Base-by-base conservation (phyloP, 441 rosid species). In the Gossypium trilobum region DNA sequence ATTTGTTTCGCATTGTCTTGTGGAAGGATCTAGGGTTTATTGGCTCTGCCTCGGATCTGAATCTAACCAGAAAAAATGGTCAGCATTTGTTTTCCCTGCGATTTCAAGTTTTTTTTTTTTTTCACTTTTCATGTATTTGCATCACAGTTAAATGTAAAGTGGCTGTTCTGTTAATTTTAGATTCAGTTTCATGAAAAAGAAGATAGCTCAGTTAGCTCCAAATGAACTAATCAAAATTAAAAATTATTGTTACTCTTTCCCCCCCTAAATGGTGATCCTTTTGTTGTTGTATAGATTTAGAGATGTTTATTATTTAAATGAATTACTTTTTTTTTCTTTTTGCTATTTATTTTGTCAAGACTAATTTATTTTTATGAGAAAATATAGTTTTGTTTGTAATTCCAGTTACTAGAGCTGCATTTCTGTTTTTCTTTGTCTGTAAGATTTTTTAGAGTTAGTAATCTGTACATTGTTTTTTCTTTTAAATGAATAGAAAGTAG, bases 51-150 rank as follows among this genome's bases (percentile, higher is more conserved):
- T 77, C 46, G 72, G 71, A 73, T 77, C 83, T 73, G 63, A 75
- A 73, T 75, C 79, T 68, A 57, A 71, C 58, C 16, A 25, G 59
- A 67, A 64, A 74, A 46, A 67, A 82, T 83, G 88, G 85, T 81
- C 42, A 9, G 23, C 23, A 25, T 54, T 75, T 17, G 14, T 62
- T 36, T 63, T 22, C 50, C 29, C 27, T 20, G 27, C 3, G 51
- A 19, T 63, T 63, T 62, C 44, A 36, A 17, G 10, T 46, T 63
- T 17, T 36, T 16, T 33, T 46, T 62, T 17, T 36, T 16, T 33
- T 62, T 36, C n/a, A 16, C 23, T 17, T 62, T 33, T 17, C 25
- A n/a, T 63, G 0, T 63, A 33, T 64, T 64, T 42, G 25, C 33
- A 9, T 57, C n/a, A 10, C n/a, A 57, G 16, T 17, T 64, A 39